A percentile compares a stretch with the other conserved stretches of the same genome.
phyloP scores from a whole-genome alignment of 495 filamentous ascomycete species.

The Aspergillus funiculosus region DNA sequence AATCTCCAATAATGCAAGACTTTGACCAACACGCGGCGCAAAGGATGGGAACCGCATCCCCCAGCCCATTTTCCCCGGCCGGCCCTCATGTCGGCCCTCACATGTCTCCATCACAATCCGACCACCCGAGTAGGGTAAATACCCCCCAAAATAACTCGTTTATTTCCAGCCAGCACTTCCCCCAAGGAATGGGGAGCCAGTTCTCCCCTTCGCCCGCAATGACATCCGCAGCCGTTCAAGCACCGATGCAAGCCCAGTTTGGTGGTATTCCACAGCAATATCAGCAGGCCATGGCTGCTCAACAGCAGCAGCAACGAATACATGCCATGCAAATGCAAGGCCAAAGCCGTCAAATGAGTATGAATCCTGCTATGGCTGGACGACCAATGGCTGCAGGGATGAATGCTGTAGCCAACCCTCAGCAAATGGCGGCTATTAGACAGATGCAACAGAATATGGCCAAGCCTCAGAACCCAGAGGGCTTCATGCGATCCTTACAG shows the following conservation, averaged over 20 bases:
- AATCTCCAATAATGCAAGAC: slow-evolving; percentile 82
- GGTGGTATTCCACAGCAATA: slow-evolving; percentile 46
- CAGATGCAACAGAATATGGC: slow-evolving; percentile 61
- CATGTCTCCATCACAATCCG: slow-evolving; percentile 70
- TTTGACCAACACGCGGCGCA: slow-evolving; percentile 64
- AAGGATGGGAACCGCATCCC: slow-evolving; percentile 82
- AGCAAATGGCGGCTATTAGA: slow-evolving; percentile 44
- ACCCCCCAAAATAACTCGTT: slow-evolving; percentile 70
- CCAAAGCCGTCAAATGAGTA: slow-evolving; percentile 60
- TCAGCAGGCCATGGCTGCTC: slow-evolving; percentile 44
- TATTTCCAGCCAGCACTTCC: slow-evolving; percentile 52
- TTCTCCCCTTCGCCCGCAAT: slow-evolving; percentile 45
- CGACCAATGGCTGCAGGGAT: slow-evolving; percentile 37
- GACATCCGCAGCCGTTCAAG: slow-evolving; percentile 29
- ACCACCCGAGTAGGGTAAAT: slow-evolving; percentile 64
- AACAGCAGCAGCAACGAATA: slow-evolving; percentile 48
- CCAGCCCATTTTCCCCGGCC: slow-evolving; percentile 82
- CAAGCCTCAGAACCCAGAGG: slow-evolving; percentile 53
- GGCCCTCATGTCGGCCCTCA: slow-evolving; percentile 69
- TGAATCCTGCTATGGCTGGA: slow-evolving; percentile 43
- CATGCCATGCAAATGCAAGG: slow-evolving; percentile 54
- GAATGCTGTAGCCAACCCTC: slow-evolving; percentile 42
- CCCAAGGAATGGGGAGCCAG: slow-evolving; percentile 53
- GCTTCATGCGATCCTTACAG: slow-evolving; percentile 69
- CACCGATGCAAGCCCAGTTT: slow-evolving; percentile 38